These are phyloP conservation scores for Plasmopara halstedii DNA, from an alignment of 352 stramenopile genomes.

Conservation along the genomic window DNA sequence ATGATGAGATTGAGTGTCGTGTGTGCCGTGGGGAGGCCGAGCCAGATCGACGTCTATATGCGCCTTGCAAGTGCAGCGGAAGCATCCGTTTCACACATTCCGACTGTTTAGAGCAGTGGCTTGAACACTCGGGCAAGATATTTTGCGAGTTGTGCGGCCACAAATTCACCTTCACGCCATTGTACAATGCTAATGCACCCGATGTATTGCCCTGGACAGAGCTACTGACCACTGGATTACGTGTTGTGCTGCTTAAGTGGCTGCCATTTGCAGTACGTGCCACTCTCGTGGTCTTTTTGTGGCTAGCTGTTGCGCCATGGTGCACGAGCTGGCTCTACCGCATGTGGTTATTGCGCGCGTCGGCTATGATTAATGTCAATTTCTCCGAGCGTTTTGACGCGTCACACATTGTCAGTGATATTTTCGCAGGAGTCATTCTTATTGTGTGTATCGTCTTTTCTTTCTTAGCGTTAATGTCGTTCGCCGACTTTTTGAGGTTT, in stretches of 20 bases:
- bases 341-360: constrained; percentile 87
- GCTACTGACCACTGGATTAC: constrained; percentile 76
- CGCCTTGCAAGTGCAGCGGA: constrained; percentile 91
- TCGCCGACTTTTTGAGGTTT: constrained; percentile 89
- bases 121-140: constrained; percentile 87
- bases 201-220: constrained; percentile 84
- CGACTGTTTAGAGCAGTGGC: constrained; percentile 92
- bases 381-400: constrained; percentile 63
- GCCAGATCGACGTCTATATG: constrained; percentile 61
- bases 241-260: constrained; percentile 81
- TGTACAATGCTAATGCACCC: constrained; percentile 85
- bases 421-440: constrained; percentile 86
- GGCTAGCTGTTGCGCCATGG: constrained; percentile 84
- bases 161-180: constrained; percentile 89
- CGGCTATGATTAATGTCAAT: constrained; percentile 83
- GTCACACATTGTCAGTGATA: constrained; percentile 72
- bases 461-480: constrained; percentile 93
- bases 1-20: constrained; percentile 82
- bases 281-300: constrained; percentile 72
- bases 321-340: constrained; percentile 92
- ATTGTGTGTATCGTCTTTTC: constrained; percentile 90
- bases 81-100: constrained; percentile 93
- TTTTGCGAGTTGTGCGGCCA: constrained; percentile 92
- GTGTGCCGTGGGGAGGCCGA: constrained; percentile 90
- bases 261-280: constrained; percentile 77